Conservation (phyloP, 2,329 filamentous ascomycete species). For the Aspergillus quadrilineatus region DNA sequence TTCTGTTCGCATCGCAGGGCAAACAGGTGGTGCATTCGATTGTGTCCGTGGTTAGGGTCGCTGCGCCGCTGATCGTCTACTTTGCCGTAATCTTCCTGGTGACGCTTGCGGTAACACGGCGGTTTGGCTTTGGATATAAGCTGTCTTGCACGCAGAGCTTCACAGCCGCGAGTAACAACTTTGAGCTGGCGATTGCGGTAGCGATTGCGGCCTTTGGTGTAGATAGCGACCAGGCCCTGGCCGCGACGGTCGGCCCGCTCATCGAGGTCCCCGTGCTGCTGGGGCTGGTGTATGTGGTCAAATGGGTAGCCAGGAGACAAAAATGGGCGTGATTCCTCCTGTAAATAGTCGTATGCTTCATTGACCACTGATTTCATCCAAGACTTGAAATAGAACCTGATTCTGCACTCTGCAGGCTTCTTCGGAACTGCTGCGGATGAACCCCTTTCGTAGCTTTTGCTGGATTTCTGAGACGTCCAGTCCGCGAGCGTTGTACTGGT, state of each 20-base stretch:
- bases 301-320: constrained; percentile 28
- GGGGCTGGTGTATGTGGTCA: constrained; percentile 71
- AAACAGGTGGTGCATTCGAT: constrained; percentile 76
- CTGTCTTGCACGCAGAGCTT: constrained; percentile 76
- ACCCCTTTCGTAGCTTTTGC: constrained; percentile 35
- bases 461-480: constrained; percentile 38
- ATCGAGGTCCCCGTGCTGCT: constrained; percentile 84
- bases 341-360: constrained; percentile 10
- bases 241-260: constrained; percentile 78
- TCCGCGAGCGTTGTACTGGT: constrained; percentile 38
- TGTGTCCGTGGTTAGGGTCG: constrained; percentile 76
- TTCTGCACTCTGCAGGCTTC: constrained; percentile 41
- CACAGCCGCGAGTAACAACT: constrained; percentile 89
- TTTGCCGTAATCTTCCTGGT: constrained; percentile 72
- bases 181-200: constrained; percentile 87
- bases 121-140: constrained; percentile 72
- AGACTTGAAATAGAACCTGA: constrained; percentile 43
- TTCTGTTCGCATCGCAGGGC: constrained; percentile 82
- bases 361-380: constrained; percentile 39
- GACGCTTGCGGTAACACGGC: constrained; percentile 62
- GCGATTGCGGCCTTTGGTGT: constrained; percentile 78
- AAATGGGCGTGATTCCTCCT: constrained; percentile 21
- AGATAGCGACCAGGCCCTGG: constrained; percentile 75
- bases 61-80: constrained; percentile 78
- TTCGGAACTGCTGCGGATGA: constrained; percentile 28